Evolutionary conservation across 108 stramenopile species (phyloP).

Genomic region (Stephanodiscus triporus): DNA sequence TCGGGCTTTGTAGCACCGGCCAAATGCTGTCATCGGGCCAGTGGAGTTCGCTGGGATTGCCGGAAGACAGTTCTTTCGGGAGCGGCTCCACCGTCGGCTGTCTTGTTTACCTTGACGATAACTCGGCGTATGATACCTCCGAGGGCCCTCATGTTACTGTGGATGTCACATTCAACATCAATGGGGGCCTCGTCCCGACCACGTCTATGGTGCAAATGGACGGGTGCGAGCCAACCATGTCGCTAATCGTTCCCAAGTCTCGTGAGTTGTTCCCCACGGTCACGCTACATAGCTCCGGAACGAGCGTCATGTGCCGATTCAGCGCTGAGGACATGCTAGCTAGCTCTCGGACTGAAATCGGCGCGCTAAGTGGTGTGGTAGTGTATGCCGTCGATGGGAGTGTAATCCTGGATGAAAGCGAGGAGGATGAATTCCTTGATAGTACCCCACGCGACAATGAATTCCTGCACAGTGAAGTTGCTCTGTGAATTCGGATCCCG

Average conservation of each 20-base stretch:
- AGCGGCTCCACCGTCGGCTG: slow-evolving; percentile 89
- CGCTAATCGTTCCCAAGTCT: slow-evolving; percentile 80
- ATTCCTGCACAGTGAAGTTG: not conserved
- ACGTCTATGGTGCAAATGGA: slow-evolving; percentile 23
- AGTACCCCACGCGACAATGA: slow-evolving; percentile 3
- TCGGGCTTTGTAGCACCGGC: slow-evolving; percentile 92
- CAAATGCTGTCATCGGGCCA: slow-evolving; percentile 85
- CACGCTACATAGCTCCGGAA: slow-evolving; percentile 86
- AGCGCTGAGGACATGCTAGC: slow-evolving; percentile 87
- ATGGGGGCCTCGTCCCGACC: slow-evolving; percentile 60
- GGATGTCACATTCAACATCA: slow-evolving; percentile 88
- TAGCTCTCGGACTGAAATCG: slow-evolving; percentile 67
- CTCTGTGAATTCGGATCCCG: not conserved
- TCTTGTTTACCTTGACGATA: slow-evolving; percentile 91
- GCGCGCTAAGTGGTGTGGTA: slow-evolving; percentile 77
- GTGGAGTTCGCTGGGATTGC: slow-evolving; percentile 77
- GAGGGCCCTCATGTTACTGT: slow-evolving; percentile 90
- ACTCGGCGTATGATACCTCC: slow-evolving; percentile 85
- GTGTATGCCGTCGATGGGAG: slow-evolving; percentile 95
- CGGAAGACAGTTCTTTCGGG: slow-evolving; percentile 61
- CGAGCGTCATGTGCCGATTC: slow-evolving; percentile 89
- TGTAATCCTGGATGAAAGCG: slow-evolving; percentile 65
- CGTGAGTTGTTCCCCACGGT: slow-evolving; percentile 94
- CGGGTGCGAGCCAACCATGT: slow-evolving; percentile 42
- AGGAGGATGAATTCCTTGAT: slow-evolving; percentile 28